Base-by-base conservation (phyloP, 2,329 filamentous ascomycete genomes). In the Aspergillus viridinutans region DNA sequence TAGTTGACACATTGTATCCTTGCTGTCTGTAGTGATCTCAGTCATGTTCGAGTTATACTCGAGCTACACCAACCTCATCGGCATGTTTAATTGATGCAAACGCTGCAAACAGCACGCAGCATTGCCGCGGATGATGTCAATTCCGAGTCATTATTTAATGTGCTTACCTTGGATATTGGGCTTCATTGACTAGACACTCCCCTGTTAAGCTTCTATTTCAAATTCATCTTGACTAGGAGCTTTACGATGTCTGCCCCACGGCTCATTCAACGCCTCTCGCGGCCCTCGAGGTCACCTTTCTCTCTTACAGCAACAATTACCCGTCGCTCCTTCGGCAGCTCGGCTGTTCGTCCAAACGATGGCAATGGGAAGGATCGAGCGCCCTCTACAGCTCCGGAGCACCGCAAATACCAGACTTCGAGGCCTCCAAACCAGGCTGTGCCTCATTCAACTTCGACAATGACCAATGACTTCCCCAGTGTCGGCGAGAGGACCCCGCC, bases 381-480 rank as follows among this genome's bases (percentile, higher is more conserved):
- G 59, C 79, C 83, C 58, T 80, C 83, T 61, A 85, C 78, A 10
- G 78, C 79, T 23, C 74, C 80, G 53, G 77, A 78, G 50, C 80
- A 85, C 68, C 79, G 83, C 62, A 79, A 83, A 63, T 76, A 76
- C 58, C 83, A 87, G 71, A 80, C 73, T 29, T 77, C 81, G 59
- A 86, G 83, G 73, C 75, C 80, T 1, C 69, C 83, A 29, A 87
- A 87, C 63, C 85, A 83, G 21, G 81, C 85, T 65, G 74, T 88
- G 69, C 85, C 85, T 32, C 86, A 86, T 70, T 85, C 83, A 1
- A 86, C 78, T 53, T 86, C 83, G 8, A 86, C 85, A 10, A 83
- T 86, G 67, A 77, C 81, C 56, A 85, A 86, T 67, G 81, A 85
- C 61, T 84, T 86, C 76, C 84, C 84, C 25, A 81, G 75, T 42